Conservation (phyloP, 208 protist genomes). For the Acanthamoeba royreba region DNA sequence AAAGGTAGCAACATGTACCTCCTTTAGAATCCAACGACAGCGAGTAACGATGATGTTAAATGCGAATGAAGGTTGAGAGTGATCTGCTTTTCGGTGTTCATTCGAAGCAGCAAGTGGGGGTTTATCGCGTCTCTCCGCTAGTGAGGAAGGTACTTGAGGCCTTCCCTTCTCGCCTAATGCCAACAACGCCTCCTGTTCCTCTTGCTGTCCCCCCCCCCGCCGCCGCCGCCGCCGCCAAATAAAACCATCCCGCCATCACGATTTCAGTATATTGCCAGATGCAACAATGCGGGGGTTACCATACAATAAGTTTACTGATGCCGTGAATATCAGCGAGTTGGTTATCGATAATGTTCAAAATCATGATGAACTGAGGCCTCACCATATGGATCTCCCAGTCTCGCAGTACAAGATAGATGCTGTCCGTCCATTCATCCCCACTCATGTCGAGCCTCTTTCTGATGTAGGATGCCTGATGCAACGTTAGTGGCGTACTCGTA, state of each 20-base stretch:
- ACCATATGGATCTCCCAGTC: background rate
- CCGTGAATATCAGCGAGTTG: slow-evolving; percentile 33
- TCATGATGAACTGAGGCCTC: slow-evolving; percentile 22
- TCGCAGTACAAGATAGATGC: background rate
- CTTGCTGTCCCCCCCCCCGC: background rate
- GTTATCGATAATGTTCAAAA: slow-evolving; percentile 26
- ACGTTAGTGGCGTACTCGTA: too few species aligned
- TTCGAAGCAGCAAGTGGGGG: background rate
- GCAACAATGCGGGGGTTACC: background rate
- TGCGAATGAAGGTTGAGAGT: background rate
- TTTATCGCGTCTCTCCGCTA: background rate
- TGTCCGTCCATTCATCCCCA: slow-evolving; percentile 13
- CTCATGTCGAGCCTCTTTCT: background rate
- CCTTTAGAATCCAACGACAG: background rate
- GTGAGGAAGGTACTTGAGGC: background rate
- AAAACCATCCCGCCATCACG: background rate
- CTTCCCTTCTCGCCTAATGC: background rate
- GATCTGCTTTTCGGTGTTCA: background rate
- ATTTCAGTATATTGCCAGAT: background rate
- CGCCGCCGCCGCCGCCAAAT: background rate
- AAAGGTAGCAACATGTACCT: background rate
- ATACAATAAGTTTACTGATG: slow-evolving; percentile 21
- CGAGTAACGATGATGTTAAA: background rate
- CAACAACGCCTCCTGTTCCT: background rate
- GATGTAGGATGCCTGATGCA: background rate